Evolutionary conservation across 768 basidiomycete species (phyloP).

Genomic region (Neoboletus magnificus): DNA sequence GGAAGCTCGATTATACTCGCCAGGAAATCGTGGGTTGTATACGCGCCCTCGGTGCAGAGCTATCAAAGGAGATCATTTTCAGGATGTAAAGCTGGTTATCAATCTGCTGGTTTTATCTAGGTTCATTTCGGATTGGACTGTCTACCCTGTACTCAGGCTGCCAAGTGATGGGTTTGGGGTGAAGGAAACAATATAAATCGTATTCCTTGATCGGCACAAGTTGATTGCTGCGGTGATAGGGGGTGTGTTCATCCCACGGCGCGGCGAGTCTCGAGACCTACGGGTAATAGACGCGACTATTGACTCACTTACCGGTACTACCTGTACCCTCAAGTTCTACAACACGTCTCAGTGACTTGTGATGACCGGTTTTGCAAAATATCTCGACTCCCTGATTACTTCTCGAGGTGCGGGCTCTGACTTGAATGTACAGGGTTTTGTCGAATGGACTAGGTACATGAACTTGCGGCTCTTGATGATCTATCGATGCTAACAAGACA

Average conservation of each 20-base stretch:
- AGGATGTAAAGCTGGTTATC: conserved; percentile 13
- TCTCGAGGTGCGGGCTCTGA: conserved; percentile 11
- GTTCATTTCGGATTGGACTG: not conserved
- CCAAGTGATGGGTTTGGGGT: not conserved
- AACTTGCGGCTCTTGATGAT: not conserved
- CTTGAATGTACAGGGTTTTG: conserved; percentile 11
- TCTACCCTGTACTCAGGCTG: not conserved
- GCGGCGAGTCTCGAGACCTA: not conserved
- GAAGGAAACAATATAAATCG: not conserved
- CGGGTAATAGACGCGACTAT: not conserved
- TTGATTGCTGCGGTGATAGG: not conserved
- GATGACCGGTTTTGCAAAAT: conserved; percentile 23
- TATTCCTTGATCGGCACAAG: not conserved
- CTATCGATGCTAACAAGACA: conserved; percentile 14
- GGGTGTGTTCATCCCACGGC: conserved; percentile 3
- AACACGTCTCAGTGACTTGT: not conserved
- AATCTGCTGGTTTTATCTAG: not conserved
- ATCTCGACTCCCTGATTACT: conserved; percentile 23
- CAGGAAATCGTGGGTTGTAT: conserved; percentile 42
- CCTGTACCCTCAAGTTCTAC: not conserved
- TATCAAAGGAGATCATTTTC: conserved; percentile 43
- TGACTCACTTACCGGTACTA: not conserved
- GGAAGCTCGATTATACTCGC: conserved; percentile 31
- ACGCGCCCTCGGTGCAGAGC: conserved; percentile 40
- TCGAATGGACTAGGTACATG: conserved; percentile 27